Percentiles rank a stretch among this genome's conserved stretches.
phyloP scores from a whole-genome alignment of 768 basidiomycete genomes.

The Psilocybe sp. region DNA sequence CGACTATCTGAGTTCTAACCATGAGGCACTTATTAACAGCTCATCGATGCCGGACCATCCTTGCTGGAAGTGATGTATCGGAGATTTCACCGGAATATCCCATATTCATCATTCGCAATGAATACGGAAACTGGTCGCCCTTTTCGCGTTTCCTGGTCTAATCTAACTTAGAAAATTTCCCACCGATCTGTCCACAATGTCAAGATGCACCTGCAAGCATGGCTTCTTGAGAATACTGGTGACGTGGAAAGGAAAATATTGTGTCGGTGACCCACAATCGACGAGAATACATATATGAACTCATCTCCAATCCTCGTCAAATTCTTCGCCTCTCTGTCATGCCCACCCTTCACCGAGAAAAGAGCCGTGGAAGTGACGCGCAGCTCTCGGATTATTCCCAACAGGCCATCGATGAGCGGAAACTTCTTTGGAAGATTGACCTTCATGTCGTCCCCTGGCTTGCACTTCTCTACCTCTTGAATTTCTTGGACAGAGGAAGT shows the following conservation, averaged over 20 bases:
- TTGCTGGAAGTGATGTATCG: too few relatives aligned
- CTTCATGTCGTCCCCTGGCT: conserved; percentile 74
- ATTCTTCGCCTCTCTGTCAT: neutral
- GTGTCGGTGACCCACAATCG: conserved; percentile 3
- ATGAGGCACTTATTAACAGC: too few relatives aligned
- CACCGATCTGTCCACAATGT: conserved; percentile 13
- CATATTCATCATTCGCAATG: too few relatives aligned
- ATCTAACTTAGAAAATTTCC: conserved; percentile 10
- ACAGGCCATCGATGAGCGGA: conserved; percentile 45
- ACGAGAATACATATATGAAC: conserved; percentile 18
- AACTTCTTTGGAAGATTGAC: conserved; percentile 60
- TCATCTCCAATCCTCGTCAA: conserved; percentile 9
- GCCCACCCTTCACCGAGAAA: conserved; percentile 1
- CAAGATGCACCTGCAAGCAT: conserved; percentile 7
- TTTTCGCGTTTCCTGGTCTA: too few relatives aligned
- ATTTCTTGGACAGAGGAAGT: conserved; percentile 63
- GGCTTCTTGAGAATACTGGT: conserved; percentile 16
- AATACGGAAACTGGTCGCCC: too few relatives aligned
- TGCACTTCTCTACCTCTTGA: conserved; percentile 68
- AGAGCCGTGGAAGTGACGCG: conserved; percentile 5
- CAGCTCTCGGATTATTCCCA: conserved; percentile 1
- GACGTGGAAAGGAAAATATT: conserved; percentile 17
- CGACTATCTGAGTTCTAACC: too few relatives aligned
- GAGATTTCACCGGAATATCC: too few relatives aligned
- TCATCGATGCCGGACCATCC: too few relatives aligned